Evolutionary conservation across 2,329 filamentous ascomycete genomes (phyloP).

Genomic region (Monascus ruber): DNA sequence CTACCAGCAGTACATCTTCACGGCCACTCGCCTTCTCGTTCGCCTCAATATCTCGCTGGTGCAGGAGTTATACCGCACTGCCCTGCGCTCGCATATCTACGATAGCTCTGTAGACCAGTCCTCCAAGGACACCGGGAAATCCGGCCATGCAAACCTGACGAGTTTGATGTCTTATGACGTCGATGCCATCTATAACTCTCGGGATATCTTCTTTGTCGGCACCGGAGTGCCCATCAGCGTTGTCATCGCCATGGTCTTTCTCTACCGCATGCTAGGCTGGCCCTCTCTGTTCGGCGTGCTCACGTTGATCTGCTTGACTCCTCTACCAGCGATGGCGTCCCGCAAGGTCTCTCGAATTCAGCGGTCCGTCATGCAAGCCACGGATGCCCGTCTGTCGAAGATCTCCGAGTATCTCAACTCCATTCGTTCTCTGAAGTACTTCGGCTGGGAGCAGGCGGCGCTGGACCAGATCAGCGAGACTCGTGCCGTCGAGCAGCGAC

Average conservation of each 20-base stretch:
- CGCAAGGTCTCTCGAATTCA: slow-evolving; percentile 42
- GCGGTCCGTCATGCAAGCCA: slow-evolving; percentile 42
- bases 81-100: slow-evolving; percentile 45
- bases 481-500: slow-evolving; percentile 42
- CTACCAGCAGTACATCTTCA: slow-evolving; percentile 49
- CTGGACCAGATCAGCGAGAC: slow-evolving; percentile 41
- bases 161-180: slow-evolving; percentile 51
- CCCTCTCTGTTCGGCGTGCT: slow-evolving; percentile 42
- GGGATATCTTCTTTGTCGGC: slow-evolving; percentile 40
- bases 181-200: slow-evolving; percentile 42
- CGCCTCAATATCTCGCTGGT: slow-evolving; percentile 47
- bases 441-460: slow-evolving; percentile 48
- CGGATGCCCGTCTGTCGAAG: slow-evolving; percentile 46
- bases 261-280: slow-evolving; percentile 48
- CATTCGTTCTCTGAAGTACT: slow-evolving; percentile 50
- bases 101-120: slow-evolving; percentile 23
- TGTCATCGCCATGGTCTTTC: slow-evolving; percentile 37
- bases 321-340: slow-evolving; percentile 41
- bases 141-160: slow-evolving; percentile 41
- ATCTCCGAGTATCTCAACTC: slow-evolving; percentile 48
- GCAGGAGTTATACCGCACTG: slow-evolving; percentile 47
- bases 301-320: slow-evolving; percentile 38
- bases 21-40: slow-evolving; percentile 45
- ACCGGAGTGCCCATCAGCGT: slow-evolving; percentile 40
- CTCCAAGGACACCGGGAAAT: slow-evolving; percentile 17